Base-by-base conservation (phyloP, 495 filamentous ascomycete genomes). In the Penicillium turbatum region DNA sequence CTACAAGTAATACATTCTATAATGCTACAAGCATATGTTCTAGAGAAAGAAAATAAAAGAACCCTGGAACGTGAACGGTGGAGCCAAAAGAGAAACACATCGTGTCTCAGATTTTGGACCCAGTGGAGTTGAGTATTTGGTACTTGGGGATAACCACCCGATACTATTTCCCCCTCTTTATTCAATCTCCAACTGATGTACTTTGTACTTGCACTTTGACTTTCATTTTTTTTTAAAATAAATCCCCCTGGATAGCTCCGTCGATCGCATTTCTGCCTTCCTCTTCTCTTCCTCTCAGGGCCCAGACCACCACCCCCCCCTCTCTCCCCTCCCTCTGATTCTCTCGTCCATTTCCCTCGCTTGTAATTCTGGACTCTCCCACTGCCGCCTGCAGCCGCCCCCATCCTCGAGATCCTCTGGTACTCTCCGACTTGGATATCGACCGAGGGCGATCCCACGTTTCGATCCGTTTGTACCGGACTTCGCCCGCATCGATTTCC, bases 51-150 rank as follows among this genome's bases (percentile, higher is more conserved):
- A 38, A 30, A 53, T 34, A n/a, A 36, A 32, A 24, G 24, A 32
- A 48, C n/a, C n/a, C 21, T 24, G 21, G 21, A 15, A 21, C 45
- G 31, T 39, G 44, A 64, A 53, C 47, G 55, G 54, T 54, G 54
- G 21, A 44, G 16, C 58, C 49, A 36, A 49, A 45, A 45, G 50
- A 65, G 68, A 71, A 72, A 72, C 69, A 66, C 56, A 50, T 60
- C 57, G 64, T 72, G 70, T 73, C 71, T 73, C 71, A 73, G 68
- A 45, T 41, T 17, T 44, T 38, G 55, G 53, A 56, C 66, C 54
- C 64, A 54, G 38, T 45, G 21, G 17, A 19, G 42, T 47, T 32
- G 21, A 11, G 55, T 57, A 53, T 43, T 36, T 38, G 51, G 55
- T 58, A 57, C 55, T 53, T 57, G 10, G 46, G 35, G n/a, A 30